Conservation (phyloP, 345 rosid species). For the Euphorbia pulcherrima region DNA sequence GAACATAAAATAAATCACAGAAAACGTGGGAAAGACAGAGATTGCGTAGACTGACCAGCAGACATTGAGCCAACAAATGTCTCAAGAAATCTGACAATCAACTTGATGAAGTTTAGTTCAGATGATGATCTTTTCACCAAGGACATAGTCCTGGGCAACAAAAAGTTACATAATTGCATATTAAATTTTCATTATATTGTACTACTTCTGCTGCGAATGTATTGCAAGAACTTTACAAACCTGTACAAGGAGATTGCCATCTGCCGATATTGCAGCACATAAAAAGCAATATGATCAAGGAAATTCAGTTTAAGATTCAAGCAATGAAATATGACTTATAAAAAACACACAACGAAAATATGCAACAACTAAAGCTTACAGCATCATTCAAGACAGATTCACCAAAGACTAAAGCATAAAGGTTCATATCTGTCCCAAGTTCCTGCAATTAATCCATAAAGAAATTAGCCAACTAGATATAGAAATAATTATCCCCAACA, state of each 20-base stretch:
- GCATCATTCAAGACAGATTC: constrained; percentile 99
- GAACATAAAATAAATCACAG: neutral
- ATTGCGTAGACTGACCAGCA: constrained; percentile 55
- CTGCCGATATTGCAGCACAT: constrained; percentile 30
- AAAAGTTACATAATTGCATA: constrained; percentile 23
- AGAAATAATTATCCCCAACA: neutral
- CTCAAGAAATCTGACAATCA: constrained; percentile 88
- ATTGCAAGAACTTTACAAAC: constrained; percentile 37
- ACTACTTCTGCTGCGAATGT: constrained; percentile 4
- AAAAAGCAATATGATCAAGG: constrained; percentile 2
- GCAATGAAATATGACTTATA: constrained; percentile 12
- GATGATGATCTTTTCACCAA: constrained; percentile 64
- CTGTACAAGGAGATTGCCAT: constrained; percentile 97
- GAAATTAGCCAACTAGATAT: neutral
- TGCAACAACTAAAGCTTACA: constrained; percentile 45
- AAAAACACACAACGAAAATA: constrained; percentile 7
- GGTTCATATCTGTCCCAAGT: constrained; percentile 89
- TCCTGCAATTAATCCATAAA: constrained; percentile 47
- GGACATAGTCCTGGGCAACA: constrained; percentile 86
- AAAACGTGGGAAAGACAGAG: constrained; percentile 16
- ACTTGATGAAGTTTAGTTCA: constrained; percentile 74
- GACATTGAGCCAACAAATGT: constrained; percentile 97
- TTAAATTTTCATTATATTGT: constrained; percentile 6
- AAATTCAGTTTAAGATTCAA: neutral
- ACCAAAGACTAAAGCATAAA: constrained; percentile 95